phyloP scores from a whole-genome alignment of 495 filamentous ascomycete species.

The Pyronema domesticum region DNA sequence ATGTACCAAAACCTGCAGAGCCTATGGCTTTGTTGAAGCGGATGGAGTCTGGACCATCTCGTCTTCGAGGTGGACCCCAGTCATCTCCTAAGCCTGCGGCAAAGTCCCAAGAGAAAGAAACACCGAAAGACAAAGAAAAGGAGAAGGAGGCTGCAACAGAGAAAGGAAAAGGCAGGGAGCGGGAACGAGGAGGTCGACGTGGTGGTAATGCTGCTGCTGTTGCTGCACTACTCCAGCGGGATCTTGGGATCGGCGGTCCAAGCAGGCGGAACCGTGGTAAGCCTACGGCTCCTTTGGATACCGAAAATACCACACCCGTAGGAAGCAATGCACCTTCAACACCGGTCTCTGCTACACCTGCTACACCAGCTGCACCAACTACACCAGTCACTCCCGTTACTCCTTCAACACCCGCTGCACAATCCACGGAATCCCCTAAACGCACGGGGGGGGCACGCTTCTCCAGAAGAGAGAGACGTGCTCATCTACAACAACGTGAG shows the following conservation, averaged over 20 bases:
- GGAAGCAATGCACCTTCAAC: conserved; percentile 18
- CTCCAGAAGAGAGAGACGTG: conserved; percentile 15
- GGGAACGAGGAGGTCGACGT: conserved; percentile 42
- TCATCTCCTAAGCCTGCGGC: neutral
- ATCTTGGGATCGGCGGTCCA: conserved; percentile 57
- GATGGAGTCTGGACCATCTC: conserved; percentile 30
- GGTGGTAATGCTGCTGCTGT: conserved; percentile 58
- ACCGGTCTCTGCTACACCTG: conserved; percentile 13
- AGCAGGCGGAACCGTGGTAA: conserved; percentile 25
- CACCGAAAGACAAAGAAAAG: conserved; percentile 3
- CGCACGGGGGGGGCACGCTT: conserved; percentile 12
- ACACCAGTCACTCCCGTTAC: conserved; percentile 18
- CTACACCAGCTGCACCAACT: conserved; percentile 19
- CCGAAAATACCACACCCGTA: conserved; percentile 24
- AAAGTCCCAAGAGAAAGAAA: neutral
- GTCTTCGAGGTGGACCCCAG: conserved; percentile 7
- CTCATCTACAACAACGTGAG: conserved; percentile 13
- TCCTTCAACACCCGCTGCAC: neutral
- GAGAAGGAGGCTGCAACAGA: conserved; percentile 2
- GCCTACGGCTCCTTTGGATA: conserved; percentile 25
- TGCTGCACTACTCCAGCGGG: conserved; percentile 73
- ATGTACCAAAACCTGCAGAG: conserved; percentile 62
- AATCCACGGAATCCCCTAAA: conserved; percentile 9
- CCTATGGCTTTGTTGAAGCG: conserved; percentile 38
- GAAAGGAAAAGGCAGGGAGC: conserved; percentile 26